Percentiles rank a stretch among this genome's conserved stretches.
Conservation (phyloP, 345 rosid species). For the Pistacia vera region DNA sequence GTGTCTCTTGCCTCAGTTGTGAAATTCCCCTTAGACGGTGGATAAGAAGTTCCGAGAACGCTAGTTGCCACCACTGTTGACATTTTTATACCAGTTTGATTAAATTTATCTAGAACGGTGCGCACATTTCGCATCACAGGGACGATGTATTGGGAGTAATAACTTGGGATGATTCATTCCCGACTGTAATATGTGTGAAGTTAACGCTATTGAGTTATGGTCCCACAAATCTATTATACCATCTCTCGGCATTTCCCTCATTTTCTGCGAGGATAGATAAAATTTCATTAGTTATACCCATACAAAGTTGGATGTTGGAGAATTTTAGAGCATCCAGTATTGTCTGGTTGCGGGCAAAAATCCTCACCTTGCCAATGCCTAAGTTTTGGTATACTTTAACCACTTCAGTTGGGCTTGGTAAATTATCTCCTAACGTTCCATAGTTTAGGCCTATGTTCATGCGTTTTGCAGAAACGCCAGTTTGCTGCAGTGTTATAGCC, state of each 20-base stretch:
- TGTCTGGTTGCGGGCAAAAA: constrained; percentile 15
- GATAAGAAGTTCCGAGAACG: too few species aligned
- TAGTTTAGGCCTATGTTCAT: constrained; percentile 20
- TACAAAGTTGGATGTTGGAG: background rate
- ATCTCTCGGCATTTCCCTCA: background rate
- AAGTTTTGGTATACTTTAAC: constrained; percentile 13
- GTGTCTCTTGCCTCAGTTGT: too few species aligned
- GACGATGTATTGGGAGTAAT: background rate
- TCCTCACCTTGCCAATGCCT: constrained; percentile 6
- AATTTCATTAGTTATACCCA: constrained; percentile 20
- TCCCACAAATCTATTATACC: constrained; percentile 4
- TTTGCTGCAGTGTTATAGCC: background rate
- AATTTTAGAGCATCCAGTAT: constrained; percentile 17
- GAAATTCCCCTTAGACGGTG: too few species aligned
- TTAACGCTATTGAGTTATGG: constrained; percentile 9
- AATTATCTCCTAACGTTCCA: constrained; percentile 15
- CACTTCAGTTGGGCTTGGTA: constrained; percentile 13
- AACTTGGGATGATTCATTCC: constrained; percentile 20
- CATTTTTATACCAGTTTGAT: background rate
- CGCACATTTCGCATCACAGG: background rate
- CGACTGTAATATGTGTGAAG: constrained; percentile 1
- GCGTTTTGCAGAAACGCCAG: background rate
- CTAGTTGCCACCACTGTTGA: too few species aligned
- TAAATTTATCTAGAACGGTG: background rate
- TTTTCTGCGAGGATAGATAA: constrained; percentile 14